Base-by-base conservation (phyloP, 257 asterid genomes). In the Striga asiatica region DNA sequence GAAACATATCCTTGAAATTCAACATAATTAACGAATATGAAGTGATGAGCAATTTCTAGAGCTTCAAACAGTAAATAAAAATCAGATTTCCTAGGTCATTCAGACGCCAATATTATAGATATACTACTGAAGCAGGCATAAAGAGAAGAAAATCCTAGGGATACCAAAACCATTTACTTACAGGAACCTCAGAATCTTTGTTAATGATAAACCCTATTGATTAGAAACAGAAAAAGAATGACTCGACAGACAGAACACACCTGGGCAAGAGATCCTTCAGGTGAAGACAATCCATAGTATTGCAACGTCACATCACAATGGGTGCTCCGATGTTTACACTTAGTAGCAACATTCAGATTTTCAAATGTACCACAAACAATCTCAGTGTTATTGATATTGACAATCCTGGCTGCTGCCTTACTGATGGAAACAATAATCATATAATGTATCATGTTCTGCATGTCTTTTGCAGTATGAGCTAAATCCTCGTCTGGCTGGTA, bases 231-330 rank as follows among this genome's bases (percentile, higher is more conserved):
- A 18, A 27, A 43, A 31, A 61, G 14, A 7, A 55, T 19, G 42
- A 42, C 11, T 49, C 28, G 19, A 29, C 21, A 46, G n/a, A 54
- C 60, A 77, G 62, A 29, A 65, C 81, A 65, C 49, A 92, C 98
- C 98, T 92, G 95, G 32, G 89, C 95, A 71, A 92, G 89, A 38
- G 98, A 84, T 66, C 98, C 98, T 77, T 92, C 98, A 37, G 98
- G 98, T 60, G 98, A 80, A 63, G 88, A 78, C 55, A 92, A 74
- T 50, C 98, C 98, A 73, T 87, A 88, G 46, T 80, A 82, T 74
- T 84, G 91, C 81, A 92, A 68, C 17, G 82, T 79, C 65, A 84
- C 84, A 56, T 88, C 98, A 61, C 95, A 92, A 48, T 78, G 81
- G 57, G 81, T 76, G 78, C 84, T 82, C 66, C 89, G 80, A 55